Evolutionary conservation across 129 eudicot genomes (phyloP).

Genomic region (Scalesia atractyloides): DNA sequence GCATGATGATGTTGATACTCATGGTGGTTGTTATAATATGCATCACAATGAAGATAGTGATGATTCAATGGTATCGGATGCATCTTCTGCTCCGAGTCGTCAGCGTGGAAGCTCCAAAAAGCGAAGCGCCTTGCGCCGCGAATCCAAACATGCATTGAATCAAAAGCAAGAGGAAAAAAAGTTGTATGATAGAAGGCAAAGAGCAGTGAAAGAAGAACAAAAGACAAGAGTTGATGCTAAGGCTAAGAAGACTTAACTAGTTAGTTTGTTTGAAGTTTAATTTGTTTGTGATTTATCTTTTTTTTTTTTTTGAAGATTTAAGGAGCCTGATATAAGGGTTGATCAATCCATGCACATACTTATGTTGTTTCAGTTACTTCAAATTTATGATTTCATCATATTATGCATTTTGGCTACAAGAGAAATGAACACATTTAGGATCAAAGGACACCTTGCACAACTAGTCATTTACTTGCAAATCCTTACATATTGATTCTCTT

Average conservation of each 20-base stretch:
- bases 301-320: slow-evolving; percentile 5
- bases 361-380: slow-evolving; percentile 17
- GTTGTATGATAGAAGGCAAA: slow-evolving; percentile 33
- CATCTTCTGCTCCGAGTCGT: slow-evolving; percentile 75
- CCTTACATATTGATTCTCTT: not conserved
- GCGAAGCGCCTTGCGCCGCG: slow-evolving; percentile 29
- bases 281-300: slow-evolving; percentile 16
- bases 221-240: slow-evolving; percentile 28
- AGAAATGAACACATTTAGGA: slow-evolving; percentile 14
- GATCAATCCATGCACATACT: slow-evolving; percentile 20
- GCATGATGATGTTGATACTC: slow-evolving; percentile 15
- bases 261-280: slow-evolving; percentile 8
- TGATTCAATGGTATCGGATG: slow-evolving; percentile 85
- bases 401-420: slow-evolving; percentile 23
- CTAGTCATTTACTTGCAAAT: not conserved
- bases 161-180: slow-evolving; percentile 48
- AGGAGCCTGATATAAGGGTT: slow-evolving; percentile 20
- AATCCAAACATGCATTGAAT: slow-evolving; percentile 35
- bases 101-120: slow-evolving; percentile 31
- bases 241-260: slow-evolving; percentile 43
- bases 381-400: slow-evolving; percentile 7
- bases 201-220: slow-evolving; percentile 39
- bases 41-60: slow-evolving; percentile 55
- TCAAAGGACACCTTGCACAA: not conserved
- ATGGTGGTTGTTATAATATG: slow-evolving; percentile 29